Evolutionary conservation across 2,329 filamentous ascomycete genomes (phyloP).

Genomic region (Exophiala viscosa): DNA sequence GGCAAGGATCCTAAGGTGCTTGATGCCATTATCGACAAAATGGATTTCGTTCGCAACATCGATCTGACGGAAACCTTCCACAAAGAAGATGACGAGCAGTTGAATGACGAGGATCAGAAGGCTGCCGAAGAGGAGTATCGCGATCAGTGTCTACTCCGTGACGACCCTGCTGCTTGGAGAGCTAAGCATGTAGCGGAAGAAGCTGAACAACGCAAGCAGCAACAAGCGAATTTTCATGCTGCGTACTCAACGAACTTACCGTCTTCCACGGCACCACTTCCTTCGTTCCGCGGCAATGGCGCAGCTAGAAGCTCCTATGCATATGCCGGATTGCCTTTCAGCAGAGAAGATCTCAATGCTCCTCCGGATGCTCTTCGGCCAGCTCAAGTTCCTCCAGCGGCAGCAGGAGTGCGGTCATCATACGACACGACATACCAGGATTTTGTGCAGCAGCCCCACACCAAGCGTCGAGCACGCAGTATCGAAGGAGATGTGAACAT

Average conservation of each 20-base stretch:
- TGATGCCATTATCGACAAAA: constrained; percentile 50
- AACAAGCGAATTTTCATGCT: not conserved
- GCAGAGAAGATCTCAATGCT: too few species aligned
- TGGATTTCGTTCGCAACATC: constrained; percentile 44
- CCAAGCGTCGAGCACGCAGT: too few species aligned
- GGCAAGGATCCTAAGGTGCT: constrained; percentile 60
- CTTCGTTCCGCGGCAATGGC: too few species aligned
- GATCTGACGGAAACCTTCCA: constrained; percentile 70
- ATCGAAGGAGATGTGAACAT: too few species aligned
- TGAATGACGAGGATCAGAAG: constrained; percentile 60
- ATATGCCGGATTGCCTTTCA: too few species aligned
- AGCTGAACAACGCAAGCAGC: not conserved
- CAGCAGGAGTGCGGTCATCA: too few species aligned
- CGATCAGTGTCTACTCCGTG: constrained; percentile 40
- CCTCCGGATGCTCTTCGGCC: too few species aligned
- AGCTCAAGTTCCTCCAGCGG: too few species aligned
- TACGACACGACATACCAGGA: too few species aligned
- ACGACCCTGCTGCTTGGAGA: constrained; percentile 32
- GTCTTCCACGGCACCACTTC: not conserved
- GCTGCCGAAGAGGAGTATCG: constrained; percentile 50
- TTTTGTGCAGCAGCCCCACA: too few species aligned
- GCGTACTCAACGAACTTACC: not conserved
- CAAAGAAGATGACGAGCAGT: constrained; percentile 58
- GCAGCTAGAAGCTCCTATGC: too few species aligned
- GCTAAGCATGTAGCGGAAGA: constrained; percentile 8